Conservation (phyloP, 2,329 filamentous ascomycete species). For the Claviceps purpurea region DNA sequence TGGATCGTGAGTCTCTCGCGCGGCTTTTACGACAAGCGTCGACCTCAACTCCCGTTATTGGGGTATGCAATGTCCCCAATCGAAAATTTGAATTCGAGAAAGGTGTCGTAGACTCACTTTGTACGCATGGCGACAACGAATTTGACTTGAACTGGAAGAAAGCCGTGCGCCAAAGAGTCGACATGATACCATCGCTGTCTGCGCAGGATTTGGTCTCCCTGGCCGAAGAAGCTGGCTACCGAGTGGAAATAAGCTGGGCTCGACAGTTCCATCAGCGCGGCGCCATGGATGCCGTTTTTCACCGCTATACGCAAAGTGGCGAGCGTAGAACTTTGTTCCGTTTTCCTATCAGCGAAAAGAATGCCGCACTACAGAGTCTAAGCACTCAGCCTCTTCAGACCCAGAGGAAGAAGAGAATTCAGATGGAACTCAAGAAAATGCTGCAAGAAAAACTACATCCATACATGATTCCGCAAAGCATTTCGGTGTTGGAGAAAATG, state of each 20-base stretch:
- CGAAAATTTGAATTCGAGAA: neutral
- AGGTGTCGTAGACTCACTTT: neutral
- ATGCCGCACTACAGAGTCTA: neutral
- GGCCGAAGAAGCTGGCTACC: constrained; percentile 24
- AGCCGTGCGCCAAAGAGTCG: neutral
- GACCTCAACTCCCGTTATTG: too few species aligned
- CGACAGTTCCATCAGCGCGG: constrained; percentile 16
- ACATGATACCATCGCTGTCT: constrained; percentile 1
- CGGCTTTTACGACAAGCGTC: neutral
- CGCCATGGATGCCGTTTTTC: constrained; percentile 12
- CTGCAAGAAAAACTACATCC: neutral
- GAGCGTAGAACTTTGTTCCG: constrained; percentile 1
- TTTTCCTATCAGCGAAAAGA: constrained; percentile 8
- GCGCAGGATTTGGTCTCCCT: constrained; percentile 10
- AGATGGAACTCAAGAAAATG: neutral
- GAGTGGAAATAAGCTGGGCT: constrained; percentile 31
- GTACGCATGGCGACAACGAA: neutral
- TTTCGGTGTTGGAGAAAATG: neutral
- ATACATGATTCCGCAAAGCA: neutral
- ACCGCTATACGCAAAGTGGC: constrained; percentile 14
- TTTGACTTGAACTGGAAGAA: neutral
- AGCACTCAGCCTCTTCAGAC: constrained; percentile 7
- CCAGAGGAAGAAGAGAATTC: constrained; percentile 1
- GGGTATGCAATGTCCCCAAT: neutral
- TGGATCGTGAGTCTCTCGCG: neutral